phyloP scores from a whole-genome alignment of 1,139 yeast genomes.

The Lodderomyces oxycetoniae region DNA sequence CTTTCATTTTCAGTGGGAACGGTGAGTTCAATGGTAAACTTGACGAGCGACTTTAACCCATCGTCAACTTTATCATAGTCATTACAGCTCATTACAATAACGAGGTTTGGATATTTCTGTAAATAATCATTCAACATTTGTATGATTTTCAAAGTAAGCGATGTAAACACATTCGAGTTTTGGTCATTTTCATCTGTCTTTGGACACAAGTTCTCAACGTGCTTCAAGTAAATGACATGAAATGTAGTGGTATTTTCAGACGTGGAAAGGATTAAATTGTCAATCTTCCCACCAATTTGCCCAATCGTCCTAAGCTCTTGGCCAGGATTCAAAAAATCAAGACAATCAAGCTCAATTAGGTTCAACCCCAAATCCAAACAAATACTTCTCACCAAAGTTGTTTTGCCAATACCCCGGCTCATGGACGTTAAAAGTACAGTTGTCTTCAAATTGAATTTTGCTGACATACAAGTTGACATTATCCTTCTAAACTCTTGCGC shows the following conservation, averaged over 20 bases:
- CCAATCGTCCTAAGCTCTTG: slow-evolving; percentile 82
- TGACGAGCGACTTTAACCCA: slow-evolving; percentile 60
- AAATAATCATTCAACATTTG: slow-evolving; percentile 58
- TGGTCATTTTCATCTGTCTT: slow-evolving; percentile 62
- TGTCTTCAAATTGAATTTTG: slow-evolving; percentile 46
- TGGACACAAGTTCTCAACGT: slow-evolving; percentile 69
- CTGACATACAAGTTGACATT: slow-evolving; percentile 39
- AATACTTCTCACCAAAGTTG: slow-evolving; percentile 53
- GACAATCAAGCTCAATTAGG: slow-evolving; percentile 65
- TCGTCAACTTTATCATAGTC: slow-evolving; percentile 71
- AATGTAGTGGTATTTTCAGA: slow-evolving; percentile 18
- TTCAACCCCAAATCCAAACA: slow-evolving; percentile 63
- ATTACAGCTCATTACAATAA: slow-evolving; percentile 66
- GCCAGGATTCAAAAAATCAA: slow-evolving; percentile 57
- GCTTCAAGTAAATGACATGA: slow-evolving; percentile 57
- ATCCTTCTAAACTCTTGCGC: slow-evolving; percentile 53
- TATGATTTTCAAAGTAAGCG: slow-evolving; percentile 55
- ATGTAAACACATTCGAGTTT: slow-evolving; percentile 49
- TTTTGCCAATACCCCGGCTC: slow-evolving; percentile 76
- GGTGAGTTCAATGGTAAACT: slow-evolving; percentile 69
- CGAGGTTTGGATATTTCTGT: slow-evolving; percentile 29
- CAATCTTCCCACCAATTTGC: slow-evolving; percentile 68
- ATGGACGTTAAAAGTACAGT: slow-evolving; percentile 64
- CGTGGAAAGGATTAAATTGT: slow-evolving; percentile 33
- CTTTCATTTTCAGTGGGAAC: slow-evolving; percentile 83